Evolutionary conservation across 2,329 filamentous ascomycete genomes (phyloP), one percentile per base, ranked within the genome.

Genomic region (Graphilbum fragrans): DNA sequence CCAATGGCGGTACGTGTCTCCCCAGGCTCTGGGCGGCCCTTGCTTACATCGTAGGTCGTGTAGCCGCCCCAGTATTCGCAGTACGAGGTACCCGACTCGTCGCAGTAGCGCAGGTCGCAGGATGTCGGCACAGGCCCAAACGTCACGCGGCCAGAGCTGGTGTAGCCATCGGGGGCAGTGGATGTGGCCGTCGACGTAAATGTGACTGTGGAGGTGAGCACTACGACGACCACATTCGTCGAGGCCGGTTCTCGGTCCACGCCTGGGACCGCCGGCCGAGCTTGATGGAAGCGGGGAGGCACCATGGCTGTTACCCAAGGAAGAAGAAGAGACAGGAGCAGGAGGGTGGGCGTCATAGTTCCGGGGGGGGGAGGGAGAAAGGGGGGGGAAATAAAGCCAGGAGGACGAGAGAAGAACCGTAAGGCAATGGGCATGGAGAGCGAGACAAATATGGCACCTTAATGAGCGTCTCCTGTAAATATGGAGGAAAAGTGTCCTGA

Each of bases 61-160:
- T 41, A 46, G 38, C 49, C 49, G 39, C 41, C 49, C 47, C 49
- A 50, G 47, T 50, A 50, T 37, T 39, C 37, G 45, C 49, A 50
- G 38, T 43, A 50, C 14, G 43, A 45, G 6, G 42, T 47, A 41
- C 49, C 47, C 7, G 12, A 12, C n/a, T 20, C 14, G 18, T 40
- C 39, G 43, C 49, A 50, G 45, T 46, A 49, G 23, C 17, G 16
- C 10, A 47, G 35, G 21, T 50, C 43, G 37, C 48, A 50, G 17
- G 44, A 46, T 4, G 5, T 32, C 3, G 39, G 19, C 25, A 14
- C 6, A 8, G 34, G 27, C 25, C 27, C 22, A 16, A 25, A 38
- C 12, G 37, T 18, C 6, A 31, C 27, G 9, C 29, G 36, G 16
- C 22, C 9, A 6, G 23, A 7, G 27, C 29, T 16, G 29, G 29